Percentiles rank a stretch among this genome's conserved stretches.
phyloP scores from a whole-genome alignment of 805 yeast species.

The Candida easanensis region DNA sequence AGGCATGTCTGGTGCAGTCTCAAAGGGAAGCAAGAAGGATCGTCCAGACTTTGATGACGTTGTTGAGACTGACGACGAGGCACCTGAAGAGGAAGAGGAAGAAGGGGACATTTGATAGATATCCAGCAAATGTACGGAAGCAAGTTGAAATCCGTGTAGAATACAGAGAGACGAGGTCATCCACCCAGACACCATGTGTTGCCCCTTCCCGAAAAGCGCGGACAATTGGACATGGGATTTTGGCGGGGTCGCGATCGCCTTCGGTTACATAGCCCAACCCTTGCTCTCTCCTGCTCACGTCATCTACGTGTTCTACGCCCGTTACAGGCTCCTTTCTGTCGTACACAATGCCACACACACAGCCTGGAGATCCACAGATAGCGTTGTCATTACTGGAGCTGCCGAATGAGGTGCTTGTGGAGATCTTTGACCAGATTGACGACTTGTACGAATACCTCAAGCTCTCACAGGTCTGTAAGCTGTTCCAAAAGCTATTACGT shows the following conservation, averaged over 20 bases:
- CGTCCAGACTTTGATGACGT: constrained; percentile 13
- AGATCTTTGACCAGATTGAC: constrained; percentile 14
- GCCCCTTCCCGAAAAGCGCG: too few relatives aligned
- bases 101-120: neutral
- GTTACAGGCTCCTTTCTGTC: too few relatives aligned
- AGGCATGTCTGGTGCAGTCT: constrained; percentile 9
- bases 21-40: constrained; percentile 8
- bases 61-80: constrained; percentile 16
- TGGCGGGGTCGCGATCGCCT: too few relatives aligned
- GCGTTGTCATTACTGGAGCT: constrained; percentile 15
- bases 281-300: too few relatives aligned
- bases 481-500: constrained; percentile 16
- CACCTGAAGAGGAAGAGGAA: constrained; percentile 8
- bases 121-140: too few relatives aligned
- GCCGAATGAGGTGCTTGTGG: constrained; percentile 21
- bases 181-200: too few relatives aligned
- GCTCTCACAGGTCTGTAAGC: constrained; percentile 15
- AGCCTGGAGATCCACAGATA: neutral
- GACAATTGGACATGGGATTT: too few relatives aligned
- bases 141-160: too few relatives aligned
- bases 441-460: constrained; percentile 19
- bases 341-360: too few relatives aligned
- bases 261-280: too few relatives aligned
- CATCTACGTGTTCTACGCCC: too few relatives aligned
- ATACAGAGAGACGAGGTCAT: too few relatives aligned